A percentile compares a stretch with the other conserved stretches of the same genome.
These are phyloP conservation scores for Cylindrotheca fusiformis DNA, from an alignment of 108 stramenopile genomes.

Conservation along the genomic window DNA sequence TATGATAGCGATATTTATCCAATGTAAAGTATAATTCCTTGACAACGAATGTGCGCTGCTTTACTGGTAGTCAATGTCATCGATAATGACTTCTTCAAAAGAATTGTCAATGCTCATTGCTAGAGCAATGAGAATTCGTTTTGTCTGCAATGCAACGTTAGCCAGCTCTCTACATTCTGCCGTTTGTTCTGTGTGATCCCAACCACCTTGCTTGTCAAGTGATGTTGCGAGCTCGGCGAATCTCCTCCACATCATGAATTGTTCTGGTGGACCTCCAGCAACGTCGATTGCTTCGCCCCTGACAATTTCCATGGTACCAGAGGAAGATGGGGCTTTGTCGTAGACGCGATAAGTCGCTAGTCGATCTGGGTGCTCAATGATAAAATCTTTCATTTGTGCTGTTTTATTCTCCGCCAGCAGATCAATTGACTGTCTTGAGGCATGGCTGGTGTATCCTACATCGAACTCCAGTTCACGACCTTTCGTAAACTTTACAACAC, in stretches of 20 bases:
- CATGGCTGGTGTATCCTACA: constrained; percentile 28
- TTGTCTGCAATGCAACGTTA: constrained; percentile 42
- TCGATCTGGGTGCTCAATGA: constrained; percentile 48
- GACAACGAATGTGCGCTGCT: too few relatives aligned
- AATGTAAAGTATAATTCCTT: too few relatives aligned
- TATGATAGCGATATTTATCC: too few relatives aligned
- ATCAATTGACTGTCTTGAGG: constrained; percentile 38
- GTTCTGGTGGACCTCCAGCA: constrained; percentile 25
- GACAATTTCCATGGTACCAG: constrained; percentile 16
- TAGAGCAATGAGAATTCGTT: constrained; percentile 34
- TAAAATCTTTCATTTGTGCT: constrained; percentile 48
- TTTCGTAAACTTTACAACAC: constrained; percentile 28
- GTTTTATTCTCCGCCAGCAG: constrained; percentile 22
- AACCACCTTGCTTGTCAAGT: constrained; percentile 31
- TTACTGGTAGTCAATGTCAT: constrained; percentile 19
- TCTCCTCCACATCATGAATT: constrained; percentile 40
- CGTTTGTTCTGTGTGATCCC: constrained; percentile 24
- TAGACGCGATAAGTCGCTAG: constrained; percentile 45
- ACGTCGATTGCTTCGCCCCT: constrained; percentile 41
- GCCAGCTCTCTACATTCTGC: constrained; percentile 27
- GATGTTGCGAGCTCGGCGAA: constrained; percentile 25
- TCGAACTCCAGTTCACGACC: constrained; percentile 27
- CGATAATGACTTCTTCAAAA: constrained; percentile 27
- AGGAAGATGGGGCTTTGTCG: constrained; percentile 9
- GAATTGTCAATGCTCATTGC: constrained; percentile 31